A percentile compares a stretch with the other conserved stretches of the same genome.
These are phyloP conservation scores for Neurospora terricola DNA, from an alignment of 495 filamentous ascomycete genomes.

Conservation along the genomic window DNA sequence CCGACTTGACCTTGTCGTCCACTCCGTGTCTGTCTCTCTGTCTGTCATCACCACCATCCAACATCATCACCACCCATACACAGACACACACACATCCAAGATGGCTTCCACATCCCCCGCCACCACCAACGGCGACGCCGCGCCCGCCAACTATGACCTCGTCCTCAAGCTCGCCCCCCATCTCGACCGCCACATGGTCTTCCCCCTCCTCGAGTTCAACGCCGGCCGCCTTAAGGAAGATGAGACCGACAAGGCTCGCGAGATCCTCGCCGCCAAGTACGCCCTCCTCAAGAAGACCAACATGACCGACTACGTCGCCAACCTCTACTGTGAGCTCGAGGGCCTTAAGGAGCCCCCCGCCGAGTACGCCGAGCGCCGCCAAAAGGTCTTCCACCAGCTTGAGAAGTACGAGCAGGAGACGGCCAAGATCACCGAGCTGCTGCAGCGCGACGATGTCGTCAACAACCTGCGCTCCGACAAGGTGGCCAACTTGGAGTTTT, in stretches of 20 bases:
- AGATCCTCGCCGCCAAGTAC: conserved; percentile 76
- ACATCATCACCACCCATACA: neutral
- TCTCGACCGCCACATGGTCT: conserved; percentile 92
- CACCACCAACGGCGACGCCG: conserved; percentile 41
- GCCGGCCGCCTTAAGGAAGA: conserved; percentile 43
- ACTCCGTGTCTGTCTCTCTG: neutral
- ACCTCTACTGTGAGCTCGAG: conserved; percentile 78
- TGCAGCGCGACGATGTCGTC: conserved; percentile 79
- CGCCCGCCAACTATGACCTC: conserved; percentile 59
- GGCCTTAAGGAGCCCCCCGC: conserved; percentile 65
- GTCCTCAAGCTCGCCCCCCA: conserved; percentile 81
- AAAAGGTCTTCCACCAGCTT: conserved; percentile 75
- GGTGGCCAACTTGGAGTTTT: conserved; percentile 88
- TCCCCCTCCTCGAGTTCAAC: conserved; percentile 81
- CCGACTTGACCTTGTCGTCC: neutral
- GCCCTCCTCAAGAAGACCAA: conserved; percentile 89
- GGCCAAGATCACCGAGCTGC: conserved; percentile 69
- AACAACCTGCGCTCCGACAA: conserved; percentile 87
- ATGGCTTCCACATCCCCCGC: conserved; percentile 26
- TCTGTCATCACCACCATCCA: neutral
- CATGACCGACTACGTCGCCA: conserved; percentile 95
- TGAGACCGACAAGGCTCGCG: conserved; percentile 47
- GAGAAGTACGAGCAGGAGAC: conserved; percentile 76
- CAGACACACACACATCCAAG: neutral
- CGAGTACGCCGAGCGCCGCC: conserved; percentile 77